Evolutionary conservation across 805 yeast species (phyloP), one percentile per base, ranked within the genome.

Genomic region (Cephaloascus albidus): DNA sequence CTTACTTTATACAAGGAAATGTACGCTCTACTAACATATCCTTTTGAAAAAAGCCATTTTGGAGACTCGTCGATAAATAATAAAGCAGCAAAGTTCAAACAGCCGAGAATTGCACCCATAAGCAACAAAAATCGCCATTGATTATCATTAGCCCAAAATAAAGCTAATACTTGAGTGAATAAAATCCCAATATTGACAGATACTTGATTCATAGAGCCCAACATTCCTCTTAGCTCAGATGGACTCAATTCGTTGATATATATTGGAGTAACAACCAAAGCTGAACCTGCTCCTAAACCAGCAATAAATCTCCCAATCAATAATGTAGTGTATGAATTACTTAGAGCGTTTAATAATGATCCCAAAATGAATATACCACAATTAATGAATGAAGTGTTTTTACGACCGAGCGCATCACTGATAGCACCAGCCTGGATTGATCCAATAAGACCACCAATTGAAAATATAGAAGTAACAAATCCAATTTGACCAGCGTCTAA

Each of bases 161-260:
- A 63, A 0, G 96, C 94, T 14, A 85, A 57, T 3, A 78, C 44
- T 60, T 90, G 97, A 0, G 96, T 84, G 17, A 79, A 43, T 31
- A 90, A 63, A 36, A 93, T 93, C 1, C 98, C 98, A 17, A 81
- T 47, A 51, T 89, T 93, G 42, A 88, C 81, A 20, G 84, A 77
- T 2, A 87, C 82, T 61, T 93, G 98, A 45, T 84, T 85, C 85
- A 86, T 80, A 15, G 95, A 74, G 1, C 98, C 98, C 41, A 93
- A 67, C 14, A 80, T 60, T 1, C 97, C 97, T 37, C 82, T 74
- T 44, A 73, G 60, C 3, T 65, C 65, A 1, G 68, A 57, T 0
- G 97, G 96, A 5, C 93, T 67, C 10, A 88, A 71, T 58, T 88
- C 95, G 53, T 79, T 82, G 49, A 93, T 76, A 47, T 77, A 80